Percentiles rank a stretch among this genome's conserved stretches.
phyloP scores from a whole-genome alignment of 2,329 filamentous ascomycete genomes.

The Aspergillus sp. region DNA sequence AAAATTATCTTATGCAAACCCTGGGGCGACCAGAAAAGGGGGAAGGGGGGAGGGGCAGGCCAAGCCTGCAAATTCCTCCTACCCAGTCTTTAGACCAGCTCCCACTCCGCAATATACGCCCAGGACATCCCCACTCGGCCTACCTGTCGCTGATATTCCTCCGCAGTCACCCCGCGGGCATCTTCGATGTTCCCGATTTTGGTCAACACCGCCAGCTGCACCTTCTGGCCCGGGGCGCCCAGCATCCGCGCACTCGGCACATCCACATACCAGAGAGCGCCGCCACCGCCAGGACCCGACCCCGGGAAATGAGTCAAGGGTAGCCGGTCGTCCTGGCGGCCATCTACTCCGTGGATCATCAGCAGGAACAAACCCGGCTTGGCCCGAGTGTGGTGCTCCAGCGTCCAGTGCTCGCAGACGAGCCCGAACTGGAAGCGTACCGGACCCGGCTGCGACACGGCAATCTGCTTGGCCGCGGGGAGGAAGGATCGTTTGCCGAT shows the following conservation, averaged over 20 bases:
- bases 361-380: conserved; percentile 67
- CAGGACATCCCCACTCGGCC: conserved; percentile 50
- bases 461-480: conserved; percentile 60
- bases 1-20: background rate
- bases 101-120: conserved; percentile 54
- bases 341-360: conserved; percentile 63
- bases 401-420: conserved; percentile 77
- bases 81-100: conserved; percentile 38
- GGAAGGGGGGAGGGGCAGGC: background rate
- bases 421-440: conserved; percentile 79
- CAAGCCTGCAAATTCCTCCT: background rate
- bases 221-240: conserved; percentile 65
- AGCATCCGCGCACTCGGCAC: conserved; percentile 60
- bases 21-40: background rate
- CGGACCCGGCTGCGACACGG: conserved; percentile 54
- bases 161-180: conserved; percentile 51
- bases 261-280: conserved; percentile 78
- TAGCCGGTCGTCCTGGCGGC: conserved; percentile 64
- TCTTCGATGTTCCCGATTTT: conserved; percentile 49
- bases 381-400: conserved; percentile 60
- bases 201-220: conserved; percentile 63
- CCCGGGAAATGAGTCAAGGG: conserved; percentile 57
- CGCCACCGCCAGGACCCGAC: conserved; percentile 56
- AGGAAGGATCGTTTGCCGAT: conserved; percentile 58
- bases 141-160: conserved; percentile 48